These are phyloP conservation scores for Dothideomycetes sp. DNA, from an alignment of 2,329 filamentous ascomycete genomes.

Conservation along the genomic window DNA sequence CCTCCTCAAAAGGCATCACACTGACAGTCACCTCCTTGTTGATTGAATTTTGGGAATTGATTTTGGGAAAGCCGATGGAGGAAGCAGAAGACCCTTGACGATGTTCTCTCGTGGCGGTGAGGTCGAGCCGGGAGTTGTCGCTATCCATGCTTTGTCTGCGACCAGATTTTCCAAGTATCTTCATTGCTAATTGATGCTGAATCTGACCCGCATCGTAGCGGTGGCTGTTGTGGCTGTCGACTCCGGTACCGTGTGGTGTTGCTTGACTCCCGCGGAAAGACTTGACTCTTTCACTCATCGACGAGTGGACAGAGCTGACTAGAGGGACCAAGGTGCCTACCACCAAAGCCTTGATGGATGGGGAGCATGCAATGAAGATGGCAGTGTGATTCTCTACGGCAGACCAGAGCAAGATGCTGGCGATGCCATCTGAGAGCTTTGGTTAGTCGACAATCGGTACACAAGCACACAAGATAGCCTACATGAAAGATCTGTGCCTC, in stretches of 20 bases:
- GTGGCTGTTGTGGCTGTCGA: background rate
- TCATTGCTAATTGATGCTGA: background rate
- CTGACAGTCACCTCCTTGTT: background rate
- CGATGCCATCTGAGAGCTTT: constrained; percentile 15
- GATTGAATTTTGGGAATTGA: background rate
- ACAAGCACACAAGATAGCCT: constrained; percentile 8
- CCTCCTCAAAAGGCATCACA: background rate
- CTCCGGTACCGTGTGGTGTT: background rate
- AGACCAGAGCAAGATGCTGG: constrained; percentile 21
- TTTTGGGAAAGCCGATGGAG: background rate
- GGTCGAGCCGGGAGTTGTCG: background rate
- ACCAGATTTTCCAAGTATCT: background rate
- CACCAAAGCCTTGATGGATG: constrained; percentile 18
- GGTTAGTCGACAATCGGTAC: background rate
- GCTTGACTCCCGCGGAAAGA: constrained; percentile 3
- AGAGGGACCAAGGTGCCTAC: constrained; percentile 6
- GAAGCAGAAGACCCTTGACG: background rate
- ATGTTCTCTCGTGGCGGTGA: background rate
- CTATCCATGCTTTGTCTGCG: background rate
- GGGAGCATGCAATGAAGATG: constrained; percentile 24
- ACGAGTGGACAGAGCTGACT: constrained; percentile 3
- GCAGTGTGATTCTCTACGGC: constrained; percentile 26
- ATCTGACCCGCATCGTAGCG: background rate
- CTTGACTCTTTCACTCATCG: constrained; percentile 7
- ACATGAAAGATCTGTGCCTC: constrained; percentile 18